Conservation (phyloP, 257 asterid genomes). For the Agastache rugosa region DNA sequence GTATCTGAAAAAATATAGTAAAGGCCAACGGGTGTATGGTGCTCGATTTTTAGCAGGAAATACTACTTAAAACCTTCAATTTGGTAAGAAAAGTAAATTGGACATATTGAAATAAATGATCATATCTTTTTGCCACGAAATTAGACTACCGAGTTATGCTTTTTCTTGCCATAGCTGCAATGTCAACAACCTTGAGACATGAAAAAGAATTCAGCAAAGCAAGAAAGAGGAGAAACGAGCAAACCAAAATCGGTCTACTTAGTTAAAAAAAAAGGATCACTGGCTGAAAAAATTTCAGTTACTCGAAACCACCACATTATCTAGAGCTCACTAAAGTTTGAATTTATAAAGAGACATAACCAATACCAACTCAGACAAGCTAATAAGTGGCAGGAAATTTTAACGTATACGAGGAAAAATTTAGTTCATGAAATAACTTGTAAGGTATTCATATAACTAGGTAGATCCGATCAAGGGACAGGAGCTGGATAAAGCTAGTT, state of each 20-base stretch:
- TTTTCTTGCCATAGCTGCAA: neutral
- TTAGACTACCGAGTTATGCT: conserved; percentile 6
- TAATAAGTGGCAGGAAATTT: neutral
- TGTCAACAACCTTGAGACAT: neutral
- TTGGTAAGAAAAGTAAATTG: neutral
- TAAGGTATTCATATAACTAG: neutral
- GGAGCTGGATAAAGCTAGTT: neutral
- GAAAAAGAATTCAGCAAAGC: conserved; percentile 2
- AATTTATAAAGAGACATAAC: neutral
- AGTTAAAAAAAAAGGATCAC: neutral
- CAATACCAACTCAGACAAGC: neutral
- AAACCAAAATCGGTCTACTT: neutral
- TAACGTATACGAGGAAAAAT: neutral
- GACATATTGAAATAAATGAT: neutral
- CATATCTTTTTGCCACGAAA: neutral
- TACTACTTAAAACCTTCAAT: neutral
- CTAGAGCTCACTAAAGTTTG: neutral
- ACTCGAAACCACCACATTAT: neutral
- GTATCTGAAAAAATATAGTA: neutral
- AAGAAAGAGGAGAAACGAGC: neutral
- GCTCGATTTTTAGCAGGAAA: conserved; percentile 18
- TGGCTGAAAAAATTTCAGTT: neutral
- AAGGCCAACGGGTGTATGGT: neutral
- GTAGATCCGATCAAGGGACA: neutral
- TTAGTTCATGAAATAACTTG: neutral